Evolutionary conservation across 2,329 filamentous ascomycete species (phyloP).

Genomic region (Neoscytalidium dimidiatum): DNA sequence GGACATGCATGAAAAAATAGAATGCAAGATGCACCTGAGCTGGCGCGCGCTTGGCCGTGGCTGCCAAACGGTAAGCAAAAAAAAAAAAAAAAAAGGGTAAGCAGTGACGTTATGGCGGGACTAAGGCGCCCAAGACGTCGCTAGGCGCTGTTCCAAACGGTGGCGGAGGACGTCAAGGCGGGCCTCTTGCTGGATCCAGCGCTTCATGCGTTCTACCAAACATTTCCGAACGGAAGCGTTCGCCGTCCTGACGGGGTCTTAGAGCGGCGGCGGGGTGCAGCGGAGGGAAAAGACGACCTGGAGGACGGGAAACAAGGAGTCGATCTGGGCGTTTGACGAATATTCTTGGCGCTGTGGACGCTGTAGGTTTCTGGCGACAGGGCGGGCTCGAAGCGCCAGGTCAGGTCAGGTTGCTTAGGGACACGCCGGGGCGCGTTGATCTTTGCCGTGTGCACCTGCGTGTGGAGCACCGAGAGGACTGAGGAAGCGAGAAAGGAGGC

Average conservation of each 20-base stretch:
- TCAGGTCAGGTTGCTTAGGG: constrained; percentile 3
- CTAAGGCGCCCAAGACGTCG: neutral
- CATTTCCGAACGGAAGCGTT: neutral
- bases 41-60: constrained; percentile 12
- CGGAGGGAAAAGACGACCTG: no score
- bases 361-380: neutral
- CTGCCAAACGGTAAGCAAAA: neutral
- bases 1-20: constrained; percentile 3
- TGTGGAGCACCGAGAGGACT: constrained; percentile 14
- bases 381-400: neutral
- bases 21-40: neutral
- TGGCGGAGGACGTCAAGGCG: no score
- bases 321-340: constrained; percentile 1
- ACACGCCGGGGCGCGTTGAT: neutral
- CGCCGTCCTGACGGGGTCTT: neutral
- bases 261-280: neutral
- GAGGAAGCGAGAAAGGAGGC: constrained; percentile 15
- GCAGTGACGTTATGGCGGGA: neutral
- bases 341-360: neutral
- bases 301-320: neutral
- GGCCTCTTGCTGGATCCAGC: constrained; percentile 1
- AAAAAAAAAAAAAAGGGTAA: neutral
- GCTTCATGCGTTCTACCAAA: neutral
- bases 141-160: neutral
- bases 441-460: neutral